Evolutionary conservation across 306 rosid species (phyloP).

Genomic region (Styphnolobium japonicum): DNA sequence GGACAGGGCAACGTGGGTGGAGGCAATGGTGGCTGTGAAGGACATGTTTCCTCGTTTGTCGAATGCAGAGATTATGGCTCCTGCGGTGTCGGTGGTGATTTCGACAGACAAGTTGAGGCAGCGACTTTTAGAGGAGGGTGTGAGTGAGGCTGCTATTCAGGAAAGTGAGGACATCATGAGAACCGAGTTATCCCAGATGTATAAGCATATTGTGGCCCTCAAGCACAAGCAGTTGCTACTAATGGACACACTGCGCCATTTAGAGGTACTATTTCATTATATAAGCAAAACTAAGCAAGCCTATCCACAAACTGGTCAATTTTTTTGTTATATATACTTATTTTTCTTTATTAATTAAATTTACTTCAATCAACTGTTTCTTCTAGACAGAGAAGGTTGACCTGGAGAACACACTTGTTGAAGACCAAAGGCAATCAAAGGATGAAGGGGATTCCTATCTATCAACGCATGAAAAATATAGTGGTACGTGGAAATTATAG

Average conservation of each 20-base stretch:
- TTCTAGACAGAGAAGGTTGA: slow-evolving; percentile 91
- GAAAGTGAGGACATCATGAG: slow-evolving; percentile 80
- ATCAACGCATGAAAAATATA: slow-evolving; percentile 49
- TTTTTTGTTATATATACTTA: no score
- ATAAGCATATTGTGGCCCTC: slow-evolving; percentile 63
- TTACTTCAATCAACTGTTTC: slow-evolving; percentile 20
- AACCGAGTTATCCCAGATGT: slow-evolving; percentile 57
- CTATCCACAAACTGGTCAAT: no score
- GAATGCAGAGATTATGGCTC: slow-evolving; percentile 63
- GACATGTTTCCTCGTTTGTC: slow-evolving; percentile 79
- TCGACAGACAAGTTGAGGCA: slow-evolving; percentile 65
- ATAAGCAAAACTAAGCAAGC: no score
- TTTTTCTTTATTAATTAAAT: no score
- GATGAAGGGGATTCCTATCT: slow-evolving; percentile 46
- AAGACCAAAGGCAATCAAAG: slow-evolving; percentile 58
- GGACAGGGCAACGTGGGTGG: slow-evolving; percentile 44
- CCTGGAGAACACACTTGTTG: slow-evolving; percentile 89
- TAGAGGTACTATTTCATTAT: slow-evolving; percentile 56
- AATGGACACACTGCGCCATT: slow-evolving; percentile 66
- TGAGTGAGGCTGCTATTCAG: slow-evolving; percentile 52
- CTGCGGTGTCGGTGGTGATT: slow-evolving; percentile 38
- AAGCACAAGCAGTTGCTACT: slow-evolving; percentile 75
- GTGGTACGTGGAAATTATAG: slow-evolving; percentile 49
- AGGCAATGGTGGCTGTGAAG: slow-evolving; percentile 46
- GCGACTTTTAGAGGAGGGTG: slow-evolving; percentile 57